Base-by-base conservation (phyloP, 352 stramenopile species). In the Phytophthora brassicae region DNA sequence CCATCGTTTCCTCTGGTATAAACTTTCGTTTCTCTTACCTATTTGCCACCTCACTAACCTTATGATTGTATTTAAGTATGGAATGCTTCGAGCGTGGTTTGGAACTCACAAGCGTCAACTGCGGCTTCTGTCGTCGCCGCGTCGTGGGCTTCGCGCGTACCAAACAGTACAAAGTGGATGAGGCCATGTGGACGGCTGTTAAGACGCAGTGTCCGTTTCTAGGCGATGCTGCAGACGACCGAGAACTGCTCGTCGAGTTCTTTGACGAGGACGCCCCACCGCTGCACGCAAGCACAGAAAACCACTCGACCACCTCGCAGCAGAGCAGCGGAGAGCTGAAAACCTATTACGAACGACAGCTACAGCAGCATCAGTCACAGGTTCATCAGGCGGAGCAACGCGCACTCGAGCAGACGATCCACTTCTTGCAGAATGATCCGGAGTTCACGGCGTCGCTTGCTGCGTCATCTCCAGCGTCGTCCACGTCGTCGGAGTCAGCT, bases 51-150 rank as follows among this genome's bases (percentile, higher is more conserved):
- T n/a, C n/a, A n/a, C n/a, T n/a, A n/a, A n/a, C n/a, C n/a, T n/a
- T n/a, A n/a, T 50, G 60, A 17, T 38, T 57, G 39, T 51, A n/a
- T 17, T 3, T 16, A 49, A 89, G 79, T 55, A 67, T 70, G 44
- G 79, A 77, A 51, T 93, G 84, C 50, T 91, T 93, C 55, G 79
- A 91, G 57, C 81, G 82, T 35, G 74, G 74, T 19, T 58, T 93
- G 38, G 79, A 88, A 60, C 67, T 93, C 45, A 93, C 84, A 13
- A 89, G 78, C 31, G 78, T 81, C 45, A 89, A 88, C 66, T 93
- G 84, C 61, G 81, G 81, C 35, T 93, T 93, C 65, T 93, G 84
- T 56, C 70, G 84, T 28, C 84, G 85, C 44, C 81, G 84, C 24
- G 77, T 93, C 36, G 80, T 93, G 20, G 81, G 84, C 8, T 85